These are phyloP conservation scores for Babesia divergens DNA, from an alignment of 169 alveolate genomes.

Conservation along the genomic window DNA sequence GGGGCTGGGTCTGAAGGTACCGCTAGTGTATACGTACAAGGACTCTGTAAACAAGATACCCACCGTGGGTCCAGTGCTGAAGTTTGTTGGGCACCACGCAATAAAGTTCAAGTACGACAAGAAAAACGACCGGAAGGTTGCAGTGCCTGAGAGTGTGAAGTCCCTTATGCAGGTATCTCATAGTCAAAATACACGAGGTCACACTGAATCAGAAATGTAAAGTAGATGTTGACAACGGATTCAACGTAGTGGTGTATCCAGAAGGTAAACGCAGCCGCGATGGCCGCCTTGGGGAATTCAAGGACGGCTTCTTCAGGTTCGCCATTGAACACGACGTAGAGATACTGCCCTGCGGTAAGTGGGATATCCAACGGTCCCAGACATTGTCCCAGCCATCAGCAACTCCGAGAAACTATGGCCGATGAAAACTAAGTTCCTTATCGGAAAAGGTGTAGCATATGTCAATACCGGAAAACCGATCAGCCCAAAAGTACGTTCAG, in stretches of 20 bases:
- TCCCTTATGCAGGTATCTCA: constrained; percentile 33
- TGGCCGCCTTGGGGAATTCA: constrained; percentile 82
- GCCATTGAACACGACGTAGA: constrained; percentile 81
- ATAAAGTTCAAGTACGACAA: constrained; percentile 45
- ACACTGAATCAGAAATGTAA: constrained; percentile 35
- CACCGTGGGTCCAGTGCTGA: background rate
- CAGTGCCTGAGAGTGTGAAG: constrained; percentile 23
- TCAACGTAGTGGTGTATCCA: constrained; percentile 75
- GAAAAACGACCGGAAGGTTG: constrained; percentile 32
- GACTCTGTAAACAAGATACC: constrained; percentile 48
- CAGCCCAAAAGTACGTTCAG: constrained; percentile 19
- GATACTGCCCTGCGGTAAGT: constrained; percentile 79
- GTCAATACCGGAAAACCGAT: constrained; percentile 54
- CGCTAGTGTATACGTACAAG: constrained; percentile 33
- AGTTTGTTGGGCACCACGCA: constrained; percentile 19
- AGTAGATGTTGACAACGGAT: constrained; percentile 24
- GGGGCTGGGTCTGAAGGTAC: constrained; percentile 2
- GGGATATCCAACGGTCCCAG: background rate
- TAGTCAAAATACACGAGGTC: background rate
- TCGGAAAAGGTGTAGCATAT: constrained; percentile 22
- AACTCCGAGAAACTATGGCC: constrained; percentile 24
- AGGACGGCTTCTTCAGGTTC: constrained; percentile 83
- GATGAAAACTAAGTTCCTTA: background rate
- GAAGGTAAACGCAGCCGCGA: constrained; percentile 83
- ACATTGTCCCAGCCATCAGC: constrained; percentile 26